Percentiles rank a stretch among this genome's conserved stretches.
Evolutionary conservation across 2,329 filamentous ascomycete genomes (phyloP).

Genomic region (Dactylellina sp.): DNA sequence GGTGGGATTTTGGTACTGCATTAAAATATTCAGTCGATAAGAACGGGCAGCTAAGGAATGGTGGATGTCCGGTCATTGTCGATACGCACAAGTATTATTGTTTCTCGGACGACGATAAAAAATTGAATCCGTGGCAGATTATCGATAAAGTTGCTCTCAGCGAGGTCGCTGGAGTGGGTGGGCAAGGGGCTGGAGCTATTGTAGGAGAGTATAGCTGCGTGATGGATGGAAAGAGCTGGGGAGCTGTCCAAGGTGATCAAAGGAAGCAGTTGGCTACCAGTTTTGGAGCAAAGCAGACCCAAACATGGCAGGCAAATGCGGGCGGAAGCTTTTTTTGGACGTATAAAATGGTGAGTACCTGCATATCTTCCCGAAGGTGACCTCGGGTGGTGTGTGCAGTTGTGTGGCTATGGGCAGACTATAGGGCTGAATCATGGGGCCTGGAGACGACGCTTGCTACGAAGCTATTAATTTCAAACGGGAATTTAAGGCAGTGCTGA

Average conservation of each 20-base stretch:
- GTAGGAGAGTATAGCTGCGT: constrained; percentile 73
- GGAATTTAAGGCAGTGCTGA: constrained; percentile 8
- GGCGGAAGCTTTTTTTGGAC: constrained; percentile 73
- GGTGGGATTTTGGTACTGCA: constrained; percentile 68
- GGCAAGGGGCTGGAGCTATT: constrained; percentile 64
- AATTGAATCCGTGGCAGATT: constrained; percentile 68
- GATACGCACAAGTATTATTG: constrained; percentile 73
- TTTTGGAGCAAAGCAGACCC: constrained; percentile 68
- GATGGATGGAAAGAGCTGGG: constrained; percentile 69
- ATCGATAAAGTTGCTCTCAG: constrained; percentile 65
- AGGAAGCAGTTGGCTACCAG: constrained; percentile 65
- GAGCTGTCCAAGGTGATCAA: constrained; percentile 65
- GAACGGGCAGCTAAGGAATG: constrained; percentile 62
- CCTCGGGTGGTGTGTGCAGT: no score
- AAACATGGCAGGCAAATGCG: constrained; percentile 67
- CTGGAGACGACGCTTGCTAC: constrained; percentile 1
- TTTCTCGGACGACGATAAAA: constrained; percentile 69
- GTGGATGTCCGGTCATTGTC: constrained; percentile 66
- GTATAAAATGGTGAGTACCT: constrained; percentile 66
- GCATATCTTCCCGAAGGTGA: constrained; percentile 2
- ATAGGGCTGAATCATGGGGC: constrained; percentile 20
- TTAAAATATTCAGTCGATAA: constrained; percentile 65
- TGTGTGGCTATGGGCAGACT: neutral
- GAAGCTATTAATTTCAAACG: neutral
- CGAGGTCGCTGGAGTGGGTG: constrained; percentile 62